These are phyloP conservation scores for Penstemon davidsonii DNA, from an alignment of 257 asterid genomes.

Conservation along the genomic window DNA sequence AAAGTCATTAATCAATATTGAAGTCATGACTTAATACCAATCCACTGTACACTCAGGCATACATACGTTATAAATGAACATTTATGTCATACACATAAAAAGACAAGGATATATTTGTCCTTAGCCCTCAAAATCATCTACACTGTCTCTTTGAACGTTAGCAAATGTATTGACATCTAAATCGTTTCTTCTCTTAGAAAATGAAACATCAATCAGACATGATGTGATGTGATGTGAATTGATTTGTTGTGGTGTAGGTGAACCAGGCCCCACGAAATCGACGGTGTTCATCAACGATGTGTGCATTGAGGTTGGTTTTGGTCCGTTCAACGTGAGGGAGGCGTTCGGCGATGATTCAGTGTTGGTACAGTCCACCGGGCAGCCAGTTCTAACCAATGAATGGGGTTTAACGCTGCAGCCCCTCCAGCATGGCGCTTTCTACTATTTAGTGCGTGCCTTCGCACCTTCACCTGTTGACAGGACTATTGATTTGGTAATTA, in stretches of 20 bases:
- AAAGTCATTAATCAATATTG: constrained; percentile 32
- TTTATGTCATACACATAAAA: constrained; percentile 32
- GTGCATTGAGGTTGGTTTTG: constrained; percentile 73
- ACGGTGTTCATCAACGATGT: constrained; percentile 88
- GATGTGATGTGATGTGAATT: constrained; percentile 34
- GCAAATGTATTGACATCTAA: constrained; percentile 61
- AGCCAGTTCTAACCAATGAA: constrained; percentile 70
- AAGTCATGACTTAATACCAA: constrained; percentile 45
- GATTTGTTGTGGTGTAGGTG: constrained; percentile 44
- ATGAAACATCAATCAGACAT: neutral
- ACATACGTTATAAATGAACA: constrained; percentile 27
- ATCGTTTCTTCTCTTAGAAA: constrained; percentile 16
- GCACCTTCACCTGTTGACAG: constrained; percentile 33
- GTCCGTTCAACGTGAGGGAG: constrained; percentile 70
- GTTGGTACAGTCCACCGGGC: constrained; percentile 76
- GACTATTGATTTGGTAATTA: constrained; percentile 50
- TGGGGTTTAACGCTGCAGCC: constrained; percentile 82
- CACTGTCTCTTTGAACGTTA: constrained; percentile 45
- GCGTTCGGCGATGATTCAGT: constrained; percentile 84
- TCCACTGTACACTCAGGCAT: constrained; percentile 13
- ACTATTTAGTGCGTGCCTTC: constrained; percentile 69
- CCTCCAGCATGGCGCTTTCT: constrained; percentile 75
- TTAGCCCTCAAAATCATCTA: constrained; percentile 38
- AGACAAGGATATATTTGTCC: constrained; percentile 51
- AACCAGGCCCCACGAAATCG: constrained; percentile 45